Evolutionary conservation across 2,329 filamentous ascomycete genomes (phyloP).

Genomic region (Sordariomycetes sp.): DNA sequence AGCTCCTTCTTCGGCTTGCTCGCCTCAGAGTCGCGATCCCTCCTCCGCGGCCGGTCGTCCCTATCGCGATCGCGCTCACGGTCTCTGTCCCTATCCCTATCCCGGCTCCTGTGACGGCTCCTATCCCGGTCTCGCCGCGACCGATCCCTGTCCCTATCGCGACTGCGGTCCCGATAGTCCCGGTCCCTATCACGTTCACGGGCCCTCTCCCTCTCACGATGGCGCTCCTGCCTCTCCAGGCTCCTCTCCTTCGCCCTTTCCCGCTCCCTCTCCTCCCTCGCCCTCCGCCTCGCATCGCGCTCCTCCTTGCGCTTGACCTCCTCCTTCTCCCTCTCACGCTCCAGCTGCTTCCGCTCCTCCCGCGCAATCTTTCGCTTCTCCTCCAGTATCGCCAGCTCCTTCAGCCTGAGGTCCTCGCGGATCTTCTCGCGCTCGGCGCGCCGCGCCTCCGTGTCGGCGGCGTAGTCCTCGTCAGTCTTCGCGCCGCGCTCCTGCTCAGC

Average conservation of each 20-base stretch:
- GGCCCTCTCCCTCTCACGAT: constrained; percentile 22
- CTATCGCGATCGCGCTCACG: constrained; percentile 21
- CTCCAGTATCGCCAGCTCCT: constrained; percentile 50
- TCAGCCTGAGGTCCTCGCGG: constrained; percentile 47
- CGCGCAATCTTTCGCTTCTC: constrained; percentile 48
- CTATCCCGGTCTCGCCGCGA: not conserved
- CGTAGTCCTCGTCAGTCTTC: constrained; percentile 67
- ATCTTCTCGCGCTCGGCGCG: constrained; percentile 50
- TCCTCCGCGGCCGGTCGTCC: constrained; percentile 15
- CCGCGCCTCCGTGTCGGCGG: constrained; percentile 51
- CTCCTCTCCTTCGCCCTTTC: constrained; percentile 25
- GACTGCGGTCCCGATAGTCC: constrained; percentile 16
- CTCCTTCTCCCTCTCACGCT: constrained; percentile 36
- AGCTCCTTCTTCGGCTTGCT: constrained; percentile 41
- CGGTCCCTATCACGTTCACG: constrained; percentile 23
- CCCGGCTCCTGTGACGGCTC: constrained; percentile 13
- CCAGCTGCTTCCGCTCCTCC: constrained; percentile 41
- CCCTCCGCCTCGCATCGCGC: constrained; percentile 41
- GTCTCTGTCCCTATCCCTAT: constrained; percentile 29
- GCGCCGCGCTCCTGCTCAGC: constrained; percentile 54
- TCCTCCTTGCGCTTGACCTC: constrained; percentile 39
- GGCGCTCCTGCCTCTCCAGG: constrained; percentile 26
- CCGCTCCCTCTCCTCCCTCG: constrained; percentile 43
- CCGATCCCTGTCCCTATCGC: constrained; percentile 18
- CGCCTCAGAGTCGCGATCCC: constrained; percentile 19